phyloP scores from a whole-genome alignment of 371 early-diverging fungal genomes.

The Mortierella polycephala region DNA sequence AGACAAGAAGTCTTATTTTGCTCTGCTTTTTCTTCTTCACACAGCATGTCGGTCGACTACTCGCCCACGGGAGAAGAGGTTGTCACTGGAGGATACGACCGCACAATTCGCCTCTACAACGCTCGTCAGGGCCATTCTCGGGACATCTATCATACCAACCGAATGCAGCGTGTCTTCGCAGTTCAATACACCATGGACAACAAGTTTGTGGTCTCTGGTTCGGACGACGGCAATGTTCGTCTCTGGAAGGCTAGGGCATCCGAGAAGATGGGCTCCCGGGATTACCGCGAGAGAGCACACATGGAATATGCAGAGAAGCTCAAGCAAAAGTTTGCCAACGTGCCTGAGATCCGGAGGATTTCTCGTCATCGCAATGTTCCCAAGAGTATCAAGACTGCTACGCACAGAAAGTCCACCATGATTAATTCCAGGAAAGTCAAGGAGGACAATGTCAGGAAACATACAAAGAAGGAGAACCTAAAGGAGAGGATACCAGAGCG shows the following conservation, averaged over 20 bases:
- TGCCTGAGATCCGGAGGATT: slow-evolving; percentile 94
- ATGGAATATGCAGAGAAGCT: slow-evolving; percentile 87
- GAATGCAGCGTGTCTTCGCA: slow-evolving; percentile 97
- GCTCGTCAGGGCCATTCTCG: slow-evolving; percentile 84
- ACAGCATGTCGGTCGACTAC: slow-evolving; percentile 94
- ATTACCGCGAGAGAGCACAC: slow-evolving; percentile 84
- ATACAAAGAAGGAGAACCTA: slow-evolving; percentile 37
- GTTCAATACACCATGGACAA: slow-evolving; percentile 95
- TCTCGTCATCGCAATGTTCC: slow-evolving; percentile 90
- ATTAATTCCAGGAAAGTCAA: slow-evolving; percentile 80
- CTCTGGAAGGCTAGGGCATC: slow-evolving; percentile 97
- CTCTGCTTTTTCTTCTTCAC: background rate
- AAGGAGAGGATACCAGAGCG: slow-evolving; percentile 74
- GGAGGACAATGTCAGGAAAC: slow-evolving; percentile 75
- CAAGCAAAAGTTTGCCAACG: slow-evolving; percentile 93
- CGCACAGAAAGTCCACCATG: slow-evolving; percentile 83
- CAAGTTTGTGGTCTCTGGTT: slow-evolving; percentile 96
- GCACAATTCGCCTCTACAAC: slow-evolving; percentile 93
- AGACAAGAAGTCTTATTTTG: too few species aligned
- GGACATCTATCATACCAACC: slow-evolving; percentile 98
- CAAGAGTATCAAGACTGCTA: slow-evolving; percentile 81
- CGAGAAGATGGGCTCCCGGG: slow-evolving; percentile 81
- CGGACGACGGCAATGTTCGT: slow-evolving; percentile 98
- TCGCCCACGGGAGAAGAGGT: slow-evolving; percentile 98
- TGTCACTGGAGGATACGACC: slow-evolving; percentile 97